Evolutionary conservation across 148 eudicot genomes (phyloP).

Genomic region (Camellia japonica): DNA sequence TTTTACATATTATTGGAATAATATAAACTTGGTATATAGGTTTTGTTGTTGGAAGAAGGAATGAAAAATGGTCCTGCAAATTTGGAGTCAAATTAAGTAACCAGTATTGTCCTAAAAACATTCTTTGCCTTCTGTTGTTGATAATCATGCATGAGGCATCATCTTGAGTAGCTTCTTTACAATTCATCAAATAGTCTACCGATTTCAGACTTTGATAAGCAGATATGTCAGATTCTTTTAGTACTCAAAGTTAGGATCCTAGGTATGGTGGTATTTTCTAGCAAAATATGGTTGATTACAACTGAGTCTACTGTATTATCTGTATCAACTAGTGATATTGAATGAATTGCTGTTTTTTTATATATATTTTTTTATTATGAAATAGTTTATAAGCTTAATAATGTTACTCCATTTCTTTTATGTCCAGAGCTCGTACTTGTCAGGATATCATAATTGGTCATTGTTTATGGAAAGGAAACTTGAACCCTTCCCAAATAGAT

Average conservation of each 20-base stretch:
- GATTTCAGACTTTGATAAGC: not conserved
- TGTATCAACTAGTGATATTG: too few relatives aligned
- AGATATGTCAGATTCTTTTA: not conserved
- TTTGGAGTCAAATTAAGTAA: too few relatives aligned
- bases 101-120: not conserved
- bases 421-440: not conserved
- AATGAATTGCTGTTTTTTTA: too few relatives aligned
- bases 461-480: not conserved
- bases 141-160: not conserved
- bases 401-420: not conserved
- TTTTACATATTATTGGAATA: not conserved
- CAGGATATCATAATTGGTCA: not conserved
- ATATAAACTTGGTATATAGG: not conserved
- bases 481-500: constrained; percentile 1
- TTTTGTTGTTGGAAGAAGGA: not conserved
- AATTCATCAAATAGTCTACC: not conserved
- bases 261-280: too few relatives aligned
- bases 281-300: too few relatives aligned
- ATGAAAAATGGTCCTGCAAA: too few relatives aligned
- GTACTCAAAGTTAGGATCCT: not conserved
- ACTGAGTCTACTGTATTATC: too few relatives aligned
- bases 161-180: not conserved
- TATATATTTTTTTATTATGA: too few relatives aligned
- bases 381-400: not conserved
- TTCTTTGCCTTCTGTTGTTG: not conserved